Conservation (phyloP, 148 eudicot species). For the Rhododendron henanense region DNA sequence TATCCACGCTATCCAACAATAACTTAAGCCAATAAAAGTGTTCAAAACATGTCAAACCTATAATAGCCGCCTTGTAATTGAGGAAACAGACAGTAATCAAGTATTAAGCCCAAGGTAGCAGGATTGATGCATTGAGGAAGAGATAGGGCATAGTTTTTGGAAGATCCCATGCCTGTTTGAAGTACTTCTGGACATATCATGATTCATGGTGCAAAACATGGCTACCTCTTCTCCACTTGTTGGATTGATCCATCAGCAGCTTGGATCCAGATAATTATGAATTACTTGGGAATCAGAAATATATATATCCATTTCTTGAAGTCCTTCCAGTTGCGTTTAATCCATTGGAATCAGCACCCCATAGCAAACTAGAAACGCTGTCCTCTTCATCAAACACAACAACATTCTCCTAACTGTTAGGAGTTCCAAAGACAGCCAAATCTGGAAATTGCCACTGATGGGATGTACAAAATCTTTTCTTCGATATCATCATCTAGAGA, state of each 20-base stretch:
- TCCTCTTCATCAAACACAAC: conserved; percentile 20
- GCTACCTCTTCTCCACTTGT: conserved; percentile 90
- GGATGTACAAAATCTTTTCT: conserved; percentile 19
- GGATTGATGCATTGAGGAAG: conserved; percentile 79
- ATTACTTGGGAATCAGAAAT: too few species aligned
- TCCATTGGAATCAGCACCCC: conserved; percentile 23
- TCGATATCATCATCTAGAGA: conserved; percentile 19
- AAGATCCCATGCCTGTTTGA: conserved; percentile 69
- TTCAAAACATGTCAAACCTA: too few species aligned
- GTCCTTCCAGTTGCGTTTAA: neutral
- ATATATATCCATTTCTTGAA: conserved; percentile 19
- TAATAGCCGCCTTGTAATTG: conserved; percentile 59
- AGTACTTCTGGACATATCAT: conserved; percentile 72
- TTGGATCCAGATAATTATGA: conserved; percentile 56
- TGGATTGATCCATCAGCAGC: conserved; percentile 73
- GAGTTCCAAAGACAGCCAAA: conserved; percentile 20
- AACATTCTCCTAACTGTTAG: conserved; percentile 1
- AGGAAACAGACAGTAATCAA: conserved; percentile 78
- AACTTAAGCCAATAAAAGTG: too few species aligned
- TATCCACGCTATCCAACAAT: too few species aligned
- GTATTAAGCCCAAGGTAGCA: conserved; percentile 51
- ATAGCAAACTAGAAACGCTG: conserved; percentile 18
- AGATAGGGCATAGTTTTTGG: conserved; percentile 64
- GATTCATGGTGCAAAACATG: conserved; percentile 54
- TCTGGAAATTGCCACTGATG: conserved; percentile 34